Conservation (phyloP, 208 protist species). For the Leishmania aethiopica region DNA sequence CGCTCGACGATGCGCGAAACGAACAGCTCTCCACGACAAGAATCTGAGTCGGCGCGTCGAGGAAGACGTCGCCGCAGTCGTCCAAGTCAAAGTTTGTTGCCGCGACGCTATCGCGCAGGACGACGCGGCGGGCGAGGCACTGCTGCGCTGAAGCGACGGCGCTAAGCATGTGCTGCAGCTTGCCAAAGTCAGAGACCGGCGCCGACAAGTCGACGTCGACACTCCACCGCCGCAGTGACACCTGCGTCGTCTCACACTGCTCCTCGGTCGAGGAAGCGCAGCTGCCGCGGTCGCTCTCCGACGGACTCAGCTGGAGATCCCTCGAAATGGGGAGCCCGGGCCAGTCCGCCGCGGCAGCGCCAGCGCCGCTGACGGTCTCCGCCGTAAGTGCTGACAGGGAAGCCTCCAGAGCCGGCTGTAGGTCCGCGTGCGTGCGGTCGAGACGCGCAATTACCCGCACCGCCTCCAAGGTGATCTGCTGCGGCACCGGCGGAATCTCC, state of each 20-base stretch:
- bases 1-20: conserved; percentile 29
- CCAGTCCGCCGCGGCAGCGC: neutral
- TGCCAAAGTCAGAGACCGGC: conserved; percentile 18
- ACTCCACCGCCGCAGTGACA: conserved; percentile 26
- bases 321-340: conserved; percentile 9
- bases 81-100: conserved; percentile 41
- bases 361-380: conserved; percentile 16
- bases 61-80: conserved; percentile 42
- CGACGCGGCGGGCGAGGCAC: conserved; percentile 23
- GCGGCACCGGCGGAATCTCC: conserved; percentile 19
- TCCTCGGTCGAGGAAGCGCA: conserved; percentile 29
- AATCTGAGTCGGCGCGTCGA: conserved; percentile 46
- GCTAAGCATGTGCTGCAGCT: conserved; percentile 25
- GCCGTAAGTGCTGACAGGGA: conserved; percentile 9
- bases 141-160: neutral
- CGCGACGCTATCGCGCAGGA: conserved; percentile 4
- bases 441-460: conserved; percentile 17
- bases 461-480: conserved; percentile 14
- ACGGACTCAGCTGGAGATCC: conserved; percentile 19
- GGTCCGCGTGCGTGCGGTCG: conserved; percentile 2
- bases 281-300: conserved; percentile 31
- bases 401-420: conserved; percentile 5
- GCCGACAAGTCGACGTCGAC: conserved; percentile 23
- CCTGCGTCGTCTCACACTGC: conserved; percentile 18
- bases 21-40: conserved; percentile 51